Percentiles rank a stretch among this genome's conserved stretches.
phyloP scores from a whole-genome alignment of 2,329 filamentous ascomycete genomes.

The Iodosphaeria phyllophila region DNA sequence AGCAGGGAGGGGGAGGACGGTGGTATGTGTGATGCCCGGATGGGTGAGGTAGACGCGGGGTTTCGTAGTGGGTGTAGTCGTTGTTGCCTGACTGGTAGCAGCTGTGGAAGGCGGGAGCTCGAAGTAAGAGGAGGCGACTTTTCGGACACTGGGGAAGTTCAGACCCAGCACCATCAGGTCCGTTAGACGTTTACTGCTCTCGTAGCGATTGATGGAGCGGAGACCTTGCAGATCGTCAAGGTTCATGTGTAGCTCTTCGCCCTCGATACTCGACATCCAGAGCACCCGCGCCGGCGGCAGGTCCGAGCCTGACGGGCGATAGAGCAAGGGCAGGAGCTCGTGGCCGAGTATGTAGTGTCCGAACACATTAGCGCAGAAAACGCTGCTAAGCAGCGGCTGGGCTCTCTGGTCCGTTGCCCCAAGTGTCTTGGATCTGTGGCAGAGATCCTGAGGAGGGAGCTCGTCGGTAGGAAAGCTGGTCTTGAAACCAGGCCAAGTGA shows the following conservation, averaged over 20 bases:
- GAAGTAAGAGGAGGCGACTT: slow-evolving; percentile 39
- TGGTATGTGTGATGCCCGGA: slow-evolving; percentile 71
- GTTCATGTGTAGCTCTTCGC: slow-evolving; percentile 31
- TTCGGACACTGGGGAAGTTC: slow-evolving; percentile 41
- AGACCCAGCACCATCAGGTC: slow-evolving; percentile 66
- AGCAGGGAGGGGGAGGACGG: slow-evolving; percentile 56
- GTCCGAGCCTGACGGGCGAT: slow-evolving; percentile 20
- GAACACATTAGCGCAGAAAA: slow-evolving; percentile 87
- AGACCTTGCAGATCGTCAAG: slow-evolving; percentile 62
- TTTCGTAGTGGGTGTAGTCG: too few species aligned
- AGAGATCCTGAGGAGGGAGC: slow-evolving; percentile 19
- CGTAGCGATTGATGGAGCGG: slow-evolving; percentile 47
- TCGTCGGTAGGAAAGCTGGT: slow-evolving; percentile 29
- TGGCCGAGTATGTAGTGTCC: slow-evolving; percentile 86
- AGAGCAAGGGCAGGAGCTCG: slow-evolving; percentile 57
- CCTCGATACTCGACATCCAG: slow-evolving; percentile 76
- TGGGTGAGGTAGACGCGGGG: slow-evolving; percentile 65
- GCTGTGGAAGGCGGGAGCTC: slow-evolving; percentile 10
- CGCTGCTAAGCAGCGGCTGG: slow-evolving; percentile 51
- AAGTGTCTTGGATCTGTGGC: too few species aligned
- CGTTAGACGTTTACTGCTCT: slow-evolving; percentile 71
- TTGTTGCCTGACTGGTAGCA: too few species aligned
- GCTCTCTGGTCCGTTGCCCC: slow-evolving; percentile 11
- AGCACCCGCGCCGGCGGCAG: slow-evolving; percentile 47
- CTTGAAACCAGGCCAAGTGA: slow-evolving; percentile 69